Base-by-base conservation (phyloP, 495 filamentous ascomycete species). In the Ascodesmis nigricans region DNA sequence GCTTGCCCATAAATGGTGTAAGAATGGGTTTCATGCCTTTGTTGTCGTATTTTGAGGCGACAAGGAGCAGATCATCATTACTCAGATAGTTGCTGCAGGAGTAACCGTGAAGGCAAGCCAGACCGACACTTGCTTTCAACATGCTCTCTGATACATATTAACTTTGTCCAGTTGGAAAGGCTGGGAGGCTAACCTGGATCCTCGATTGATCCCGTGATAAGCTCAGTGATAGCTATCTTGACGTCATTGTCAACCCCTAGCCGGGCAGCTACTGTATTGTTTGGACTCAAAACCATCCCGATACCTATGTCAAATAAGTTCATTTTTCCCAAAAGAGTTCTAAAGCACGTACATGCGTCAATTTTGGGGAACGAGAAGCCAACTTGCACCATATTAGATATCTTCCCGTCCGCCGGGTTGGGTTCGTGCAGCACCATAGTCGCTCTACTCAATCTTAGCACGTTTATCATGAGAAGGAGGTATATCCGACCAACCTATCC, bases 61-160 rank as follows among this genome's bases (percentile, higher is more conserved):
- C 44, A 1, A 52, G 41, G 10, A 52, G 31, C 3, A 52, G 21
- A 29, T 52, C 49, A 21, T 52, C 49, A 23, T 52, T 52, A 27
- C 52, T 52, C 2, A 48, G 31, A n/a, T 41, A 39, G 19, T 52
- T 52, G 11, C 47, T 52, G 29, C 47, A 51, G 5, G 32, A 37
- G 27, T 47, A 52, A 4, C 48, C 49, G 19, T 52, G 49, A 19
- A 47, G 42, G n/a, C 45, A 40, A 6, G 49, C 49, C 16, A 52
- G 27, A 4, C 48, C 44, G 21, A 47, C 41, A 34, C 47, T 49
- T 8, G 46, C 45, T 21, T 39, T 42, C 20, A 49, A 41, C 37
- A 45, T 38, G 25, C 49, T 49, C 5, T 49, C 46, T 17, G 9
- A 23, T 11, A 21, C 15, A n/a, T 14, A 10, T 1, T n/a, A n/a